Evolutionary conservation across 2,329 filamentous ascomycete genomes (phyloP), one percentile per base, ranked within the genome.

Genomic region (Fusarium incarnatum): DNA sequence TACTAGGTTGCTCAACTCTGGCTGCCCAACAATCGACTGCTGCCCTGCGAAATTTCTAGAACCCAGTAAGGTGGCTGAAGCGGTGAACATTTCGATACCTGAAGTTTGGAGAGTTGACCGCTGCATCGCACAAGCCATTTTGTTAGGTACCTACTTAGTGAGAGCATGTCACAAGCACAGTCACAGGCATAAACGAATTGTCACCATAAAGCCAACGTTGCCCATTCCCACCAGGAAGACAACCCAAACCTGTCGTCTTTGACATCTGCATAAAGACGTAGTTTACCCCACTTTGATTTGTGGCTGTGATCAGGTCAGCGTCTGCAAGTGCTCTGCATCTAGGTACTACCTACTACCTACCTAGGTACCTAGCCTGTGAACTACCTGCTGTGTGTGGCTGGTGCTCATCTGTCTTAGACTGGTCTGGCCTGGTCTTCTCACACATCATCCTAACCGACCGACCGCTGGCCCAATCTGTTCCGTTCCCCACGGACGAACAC

Each of bases 401-500:
- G 60, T 67, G 64, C 53, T 57, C 53, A 28, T 47, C 50, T 45
- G 28, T 56, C 44, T 72, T 44, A 56, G 58, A 56, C 66, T 63
- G 59, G 27, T 45, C 42, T 45, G 42, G 32, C 42, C 40, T 60
- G 60, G 60, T 50, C 47, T 67, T 66, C 59, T 60, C 30, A 64
- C 53, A 55, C 56, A 66, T 66, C 67, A 66, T 49, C 62, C 55
- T 55, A 64, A 70, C 64, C 67, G 69, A 59, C 32, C 56, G 47
- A 63, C 47, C 47, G 47, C 47, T 73, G 60, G 32, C 61, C 59
- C 56, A 60, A 61, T 60, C 72, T 73, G 65, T 66, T 72, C 60
- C 62, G 44, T 59, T 60, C 60, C 60, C 68, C 66, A 67, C 69
- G 64, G 60, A 72, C 67, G 59, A 69, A 72, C 67, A 67, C 64